Conservation (phyloP, 2,329 filamentous ascomycete genomes). For the Xylaria sp. region DNA sequence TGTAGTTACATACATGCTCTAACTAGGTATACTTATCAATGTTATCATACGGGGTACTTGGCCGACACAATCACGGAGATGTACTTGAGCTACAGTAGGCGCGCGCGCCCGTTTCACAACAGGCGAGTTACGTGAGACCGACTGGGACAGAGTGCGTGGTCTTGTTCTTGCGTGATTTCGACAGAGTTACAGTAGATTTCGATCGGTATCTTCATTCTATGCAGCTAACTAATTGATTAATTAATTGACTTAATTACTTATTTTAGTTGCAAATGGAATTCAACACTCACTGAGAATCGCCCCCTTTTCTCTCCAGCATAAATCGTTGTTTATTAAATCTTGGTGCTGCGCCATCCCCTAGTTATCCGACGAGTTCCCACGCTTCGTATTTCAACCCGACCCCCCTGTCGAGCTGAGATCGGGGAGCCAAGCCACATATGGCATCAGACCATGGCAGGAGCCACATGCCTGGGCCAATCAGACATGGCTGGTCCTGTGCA, state of each 20-base stretch:
- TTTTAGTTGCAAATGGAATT: neutral
- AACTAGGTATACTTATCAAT: neutral
- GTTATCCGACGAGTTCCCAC: conserved; percentile 1
- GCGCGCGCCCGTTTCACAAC: no score
- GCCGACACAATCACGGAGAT: no score
- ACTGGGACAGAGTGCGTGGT: no score
- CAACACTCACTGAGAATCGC: neutral
- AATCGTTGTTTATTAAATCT: conserved; percentile 5
- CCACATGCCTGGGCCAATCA: conserved; percentile 23
- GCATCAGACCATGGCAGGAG: conserved; percentile 9
- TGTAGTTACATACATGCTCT: neutral
- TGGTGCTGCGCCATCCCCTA: conserved; percentile 29
- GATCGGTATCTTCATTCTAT: neutral
- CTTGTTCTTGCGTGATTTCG: no score
- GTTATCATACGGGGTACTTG: no score
- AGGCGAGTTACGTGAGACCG: no score
- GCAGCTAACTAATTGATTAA: neutral
- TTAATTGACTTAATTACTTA: neutral
- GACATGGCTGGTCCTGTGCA: conserved; percentile 14
- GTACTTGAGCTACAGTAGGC: no score
- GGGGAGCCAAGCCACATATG: conserved; percentile 30
- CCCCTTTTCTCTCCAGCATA: conserved; percentile 10
- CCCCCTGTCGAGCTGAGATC: conserved; percentile 29
- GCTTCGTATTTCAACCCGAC: neutral
- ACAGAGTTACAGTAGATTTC: no score